phyloP scores from a whole-genome alignment of 768 basidiomycete species.

The Trametes cingulata region DNA sequence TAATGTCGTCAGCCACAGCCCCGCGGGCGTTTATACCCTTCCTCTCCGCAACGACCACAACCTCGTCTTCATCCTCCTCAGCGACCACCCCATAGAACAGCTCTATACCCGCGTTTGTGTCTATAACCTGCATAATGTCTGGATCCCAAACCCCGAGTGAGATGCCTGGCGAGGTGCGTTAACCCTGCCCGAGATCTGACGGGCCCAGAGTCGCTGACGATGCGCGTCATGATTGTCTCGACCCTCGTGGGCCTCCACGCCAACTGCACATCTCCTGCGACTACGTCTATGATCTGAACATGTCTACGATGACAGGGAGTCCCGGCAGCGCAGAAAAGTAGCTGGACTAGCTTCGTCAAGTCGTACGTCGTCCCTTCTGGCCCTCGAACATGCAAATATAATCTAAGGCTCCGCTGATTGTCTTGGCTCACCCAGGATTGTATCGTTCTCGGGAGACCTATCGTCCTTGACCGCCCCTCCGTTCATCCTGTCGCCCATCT shows the following conservation, averaged over 20 bases:
- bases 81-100: not conserved
- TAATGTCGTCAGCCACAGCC: slow-evolving; percentile 11
- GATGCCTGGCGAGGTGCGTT: slow-evolving; percentile 22
- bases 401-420: not conserved
- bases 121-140: slow-evolving; percentile 4
- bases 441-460: slow-evolving; percentile 85
- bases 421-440: slow-evolving; percentile 51
- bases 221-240: slow-evolving; percentile 21
- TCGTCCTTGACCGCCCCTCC: slow-evolving; percentile 83
- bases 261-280: not conserved
- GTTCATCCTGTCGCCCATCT: slow-evolving; percentile 90
- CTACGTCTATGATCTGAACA: not conserved
- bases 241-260: slow-evolving; percentile 11
- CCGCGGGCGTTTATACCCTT: not conserved
- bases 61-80: not conserved
- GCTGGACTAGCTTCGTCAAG: slow-evolving; percentile 92
- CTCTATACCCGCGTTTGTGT: slow-evolving; percentile 1
- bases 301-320: slow-evolving; percentile 52
- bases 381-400: not conserved
- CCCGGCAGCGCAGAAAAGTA: slow-evolving; percentile 78
- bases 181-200: not conserved
- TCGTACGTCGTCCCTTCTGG: slow-evolving; percentile 51
- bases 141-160: slow-evolving; percentile 19
- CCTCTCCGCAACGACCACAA: slow-evolving; percentile 3
- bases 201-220: slow-evolving; percentile 10